Conservation (phyloP, 495 filamentous ascomycete genomes). For the Daldinia loculata region DNA sequence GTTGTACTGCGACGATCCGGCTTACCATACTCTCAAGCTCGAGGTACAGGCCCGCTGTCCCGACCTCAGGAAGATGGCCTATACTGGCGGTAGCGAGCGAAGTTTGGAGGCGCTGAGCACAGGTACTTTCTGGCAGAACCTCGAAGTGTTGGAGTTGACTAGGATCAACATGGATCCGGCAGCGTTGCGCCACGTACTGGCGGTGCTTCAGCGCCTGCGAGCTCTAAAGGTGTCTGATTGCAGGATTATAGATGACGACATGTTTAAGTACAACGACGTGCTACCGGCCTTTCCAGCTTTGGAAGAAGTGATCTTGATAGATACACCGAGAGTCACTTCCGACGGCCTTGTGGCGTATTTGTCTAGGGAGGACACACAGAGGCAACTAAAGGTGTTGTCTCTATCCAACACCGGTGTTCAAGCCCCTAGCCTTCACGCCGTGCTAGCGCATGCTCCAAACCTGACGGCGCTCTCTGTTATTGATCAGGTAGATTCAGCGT, state of each 20-base stretch:
- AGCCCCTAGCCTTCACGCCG: slow-evolving; percentile 67
- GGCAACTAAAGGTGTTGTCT: slow-evolving; percentile 66
- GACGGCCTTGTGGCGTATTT: slow-evolving; percentile 74
- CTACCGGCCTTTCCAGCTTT: slow-evolving; percentile 76
- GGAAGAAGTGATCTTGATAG: slow-evolving; percentile 71
- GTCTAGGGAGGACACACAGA: slow-evolving; percentile 54
- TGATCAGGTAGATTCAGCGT: slow-evolving; percentile 70
- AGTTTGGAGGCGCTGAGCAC: slow-evolving; percentile 74
- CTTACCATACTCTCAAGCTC: slow-evolving; percentile 76
- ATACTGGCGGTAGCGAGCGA: slow-evolving; percentile 78
- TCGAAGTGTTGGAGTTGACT: slow-evolving; percentile 82
- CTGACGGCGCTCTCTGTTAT: slow-evolving; percentile 73
- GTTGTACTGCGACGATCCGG: slow-evolving; percentile 79
- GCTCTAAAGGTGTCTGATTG: slow-evolving; percentile 77
- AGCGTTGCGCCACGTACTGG: slow-evolving; percentile 74
- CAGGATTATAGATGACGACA: slow-evolving; percentile 73
- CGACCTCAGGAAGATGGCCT: slow-evolving; percentile 88
- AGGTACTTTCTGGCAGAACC: slow-evolving; percentile 73
- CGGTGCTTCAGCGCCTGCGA: slow-evolving; percentile 68
- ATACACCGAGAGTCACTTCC: slow-evolving; percentile 73
- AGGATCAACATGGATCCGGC: slow-evolving; percentile 75
- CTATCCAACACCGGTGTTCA: slow-evolving; percentile 73
- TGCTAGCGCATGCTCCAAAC: slow-evolving; percentile 68
- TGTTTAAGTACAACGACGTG: slow-evolving; percentile 68
- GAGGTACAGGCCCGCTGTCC: slow-evolving; percentile 85